Base-by-base conservation (phyloP, 768 basidiomycete species). In the Mycena venus region DNA sequence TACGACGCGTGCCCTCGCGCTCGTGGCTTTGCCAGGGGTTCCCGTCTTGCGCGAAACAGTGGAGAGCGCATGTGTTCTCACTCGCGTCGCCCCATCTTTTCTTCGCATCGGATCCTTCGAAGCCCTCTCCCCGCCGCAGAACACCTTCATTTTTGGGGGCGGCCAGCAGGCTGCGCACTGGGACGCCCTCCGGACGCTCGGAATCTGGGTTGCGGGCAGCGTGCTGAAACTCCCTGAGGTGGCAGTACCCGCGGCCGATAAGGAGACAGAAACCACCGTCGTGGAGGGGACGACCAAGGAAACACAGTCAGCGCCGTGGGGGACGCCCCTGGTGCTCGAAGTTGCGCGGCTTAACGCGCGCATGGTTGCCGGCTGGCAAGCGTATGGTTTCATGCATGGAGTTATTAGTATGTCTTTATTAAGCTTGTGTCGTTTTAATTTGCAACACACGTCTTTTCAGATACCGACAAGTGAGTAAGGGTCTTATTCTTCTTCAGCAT, bases 311-410 rank as follows among this genome's bases (percentile, higher is more conserved):
- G 62, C 53, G 21, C 85, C 91, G 5, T 97, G 95, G 95, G 95
- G 90, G 5, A 87, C 87, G 80, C 86, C 89, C 55, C 82, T 99
- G 55, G 88, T 98, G 2, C 84, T 92, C 75, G 96, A 98, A 77
- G 92, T 91, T 0, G 92, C 96, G 19, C 90, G 89, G 81, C 86
- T 96, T 79, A 99, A 98, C 80, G 97, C 95, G 53, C 86, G 86
- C 80, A 99, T 97, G 95, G 95, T 97, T 0, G 98, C 97, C 12
- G 94, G 89, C 4, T 99, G 98, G 98, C 98, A 99, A 83, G 96
- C 91, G 9, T 95, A 94, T 82, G 96, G 96, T 1, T 97, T 95
- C 81, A 96, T 96, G 96, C 95, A 97, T 79, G 96, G 96, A 0
- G 98, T 99, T 42, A 96, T 99, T 78, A 99, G n/a, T n/a, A n/a